These are phyloP conservation scores for Backusella mclennaniae DNA, from an alignment of 192 early-diverging fungal species.

Conservation along the genomic window DNA sequence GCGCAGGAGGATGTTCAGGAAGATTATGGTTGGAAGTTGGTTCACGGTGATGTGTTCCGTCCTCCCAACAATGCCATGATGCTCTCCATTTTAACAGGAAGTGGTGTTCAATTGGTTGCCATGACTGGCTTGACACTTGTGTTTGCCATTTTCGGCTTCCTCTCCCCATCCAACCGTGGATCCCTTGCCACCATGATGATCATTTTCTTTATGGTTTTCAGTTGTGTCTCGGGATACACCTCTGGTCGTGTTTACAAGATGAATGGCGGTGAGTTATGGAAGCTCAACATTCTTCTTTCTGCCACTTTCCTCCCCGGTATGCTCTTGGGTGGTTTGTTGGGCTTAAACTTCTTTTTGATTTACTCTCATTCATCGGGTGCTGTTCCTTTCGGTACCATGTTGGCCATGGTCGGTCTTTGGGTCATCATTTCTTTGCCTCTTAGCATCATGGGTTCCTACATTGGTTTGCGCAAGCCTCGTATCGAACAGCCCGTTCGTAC, in stretches of 20 bases:
- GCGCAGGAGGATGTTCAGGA: conserved; percentile 78
- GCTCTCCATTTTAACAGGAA: conserved; percentile 81
- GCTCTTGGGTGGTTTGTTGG: conserved; percentile 58
- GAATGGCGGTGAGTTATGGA: conserved; percentile 89
- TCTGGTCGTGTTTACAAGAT: conserved; percentile 92
- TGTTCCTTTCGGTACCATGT: conserved; percentile 84
- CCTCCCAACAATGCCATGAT: conserved; percentile 71
- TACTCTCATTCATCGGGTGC: conserved; percentile 81
- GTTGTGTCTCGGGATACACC: conserved; percentile 83
- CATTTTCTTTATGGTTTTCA: conserved; percentile 89
- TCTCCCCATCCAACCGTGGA: conserved; percentile 90
- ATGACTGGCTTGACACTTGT: conserved; percentile 71
- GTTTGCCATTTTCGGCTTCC: conserved; percentile 95
- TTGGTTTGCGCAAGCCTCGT: conserved; percentile 66
- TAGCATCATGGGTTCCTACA: conserved; percentile 71
- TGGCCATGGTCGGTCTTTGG: conserved; percentile 84
- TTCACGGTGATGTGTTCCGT: conserved; percentile 98
- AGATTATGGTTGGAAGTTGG: conserved; percentile 97
- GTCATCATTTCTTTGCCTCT: conserved; percentile 80
- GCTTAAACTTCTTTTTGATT: conserved; percentile 87
- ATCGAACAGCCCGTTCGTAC: conserved; percentile 79
- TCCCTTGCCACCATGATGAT: conserved; percentile 92
- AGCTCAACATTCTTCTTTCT: conserved; percentile 77
- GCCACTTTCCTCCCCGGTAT: conserved; percentile 76
- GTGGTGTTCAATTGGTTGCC: conserved; percentile 77